Base-by-base conservation (phyloP, 2,329 filamentous ascomycete species). In the Venturia nashicola region DNA sequence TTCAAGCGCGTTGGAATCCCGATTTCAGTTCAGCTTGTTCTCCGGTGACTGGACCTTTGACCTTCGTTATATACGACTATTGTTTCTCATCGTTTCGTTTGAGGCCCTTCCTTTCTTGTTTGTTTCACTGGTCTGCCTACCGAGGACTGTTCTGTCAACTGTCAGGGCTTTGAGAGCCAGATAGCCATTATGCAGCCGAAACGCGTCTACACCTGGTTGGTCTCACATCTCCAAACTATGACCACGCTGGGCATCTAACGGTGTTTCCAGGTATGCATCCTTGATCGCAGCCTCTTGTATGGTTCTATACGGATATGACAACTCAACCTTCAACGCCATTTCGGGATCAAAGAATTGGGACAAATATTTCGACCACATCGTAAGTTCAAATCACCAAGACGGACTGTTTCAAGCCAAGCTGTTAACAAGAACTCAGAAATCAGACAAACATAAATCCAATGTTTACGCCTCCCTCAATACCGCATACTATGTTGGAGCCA, bases 291-390 rank as follows among this genome's bases (percentile, higher is more conserved):
- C 87, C 70, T 84, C 85, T 72, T 89, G 85, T 73, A 89, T 89
- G 87, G 85, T 89, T 27, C 79, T 90, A 55, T 89, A 89, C 71
- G 87, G 87, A 65, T 89, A 89, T 71, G 87, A 89, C 79, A 86
- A 86, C 1, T 87, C 85, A 44, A 86, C 88, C 59, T 90, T 86
- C 78, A 90, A 90, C 72, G 85, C 86, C 5, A 82, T 88, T 6
- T 86, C 88, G 73, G 84, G 83, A 40, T 88, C 85, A 1, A 73
- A 83, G 16, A 82, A 89, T 71, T 90, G 87, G 86, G 75, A 84
- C 14, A 76, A 76, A 20, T 89, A 81, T 76, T 88, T 88, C 73
- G 77, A 86, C 68, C 70, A 75, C n/a, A 76, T 76, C 5, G 69
- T 69, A 64, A 16, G 67, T 43, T n/a, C 12, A n/a, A 20, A 32